A percentile compares a stretch with the other conserved stretches of the same genome.
Evolutionary conservation across 176 grass and related monocot genomes (phyloP).

Genomic region (Raddia guianensis): DNA sequence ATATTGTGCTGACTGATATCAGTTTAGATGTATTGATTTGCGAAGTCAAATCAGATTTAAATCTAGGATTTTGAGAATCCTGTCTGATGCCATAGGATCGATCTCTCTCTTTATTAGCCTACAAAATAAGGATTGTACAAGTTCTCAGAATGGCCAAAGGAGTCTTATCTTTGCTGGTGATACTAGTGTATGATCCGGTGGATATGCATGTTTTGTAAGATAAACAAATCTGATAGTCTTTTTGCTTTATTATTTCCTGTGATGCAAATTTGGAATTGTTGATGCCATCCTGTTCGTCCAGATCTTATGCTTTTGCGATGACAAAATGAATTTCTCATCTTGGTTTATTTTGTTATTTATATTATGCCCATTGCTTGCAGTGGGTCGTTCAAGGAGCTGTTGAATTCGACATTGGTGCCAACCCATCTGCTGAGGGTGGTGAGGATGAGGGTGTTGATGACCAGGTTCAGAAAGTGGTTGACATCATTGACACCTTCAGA

Average conservation of each 20-base stretch:
- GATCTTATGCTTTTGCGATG: not conserved
- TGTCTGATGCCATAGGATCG: not conserved
- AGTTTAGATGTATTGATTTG: not conserved
- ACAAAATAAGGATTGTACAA: not conserved
- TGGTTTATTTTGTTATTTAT: not conserved
- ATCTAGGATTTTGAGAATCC: not conserved
- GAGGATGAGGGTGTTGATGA: conserved; percentile 87
- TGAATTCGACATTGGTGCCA: conserved; percentile 91
- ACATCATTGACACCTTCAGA: conserved; percentile 93
- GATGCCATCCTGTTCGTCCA: not conserved
- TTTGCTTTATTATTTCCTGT: not conserved
- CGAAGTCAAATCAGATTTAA: not conserved
- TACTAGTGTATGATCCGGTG: not conserved
- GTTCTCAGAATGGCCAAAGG: not conserved
- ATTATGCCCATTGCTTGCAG: conserved; percentile 30
- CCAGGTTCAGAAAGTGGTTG: conserved; percentile 66
- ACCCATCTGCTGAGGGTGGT: conserved; percentile 78
- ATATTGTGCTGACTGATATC: not conserved
- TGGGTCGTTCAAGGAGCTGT: conserved; percentile 79
- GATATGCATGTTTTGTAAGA: not conserved
- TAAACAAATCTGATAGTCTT: not conserved
- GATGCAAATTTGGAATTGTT: not conserved
- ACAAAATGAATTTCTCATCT: not conserved
- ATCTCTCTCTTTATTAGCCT: not conserved
- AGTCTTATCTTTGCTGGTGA: not conserved